Evolutionary conservation across 176 grass and related monocot species (phyloP).

Genomic region (Saccharum spontaneum): DNA sequence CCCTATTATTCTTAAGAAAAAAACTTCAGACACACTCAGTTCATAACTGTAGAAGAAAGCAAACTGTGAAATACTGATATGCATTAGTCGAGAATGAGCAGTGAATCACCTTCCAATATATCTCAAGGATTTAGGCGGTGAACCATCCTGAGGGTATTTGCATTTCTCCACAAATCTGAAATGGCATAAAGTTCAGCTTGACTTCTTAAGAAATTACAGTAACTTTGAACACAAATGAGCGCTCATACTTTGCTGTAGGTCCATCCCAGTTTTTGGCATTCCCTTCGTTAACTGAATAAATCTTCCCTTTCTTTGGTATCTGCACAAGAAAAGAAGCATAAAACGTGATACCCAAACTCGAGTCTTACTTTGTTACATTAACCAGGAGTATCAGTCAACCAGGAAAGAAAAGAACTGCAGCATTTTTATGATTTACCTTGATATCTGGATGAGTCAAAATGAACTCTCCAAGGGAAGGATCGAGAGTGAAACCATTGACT

Average conservation of each 20-base stretch:
- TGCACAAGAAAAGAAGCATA: slow-evolving; percentile 26
- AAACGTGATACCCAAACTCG: neutral
- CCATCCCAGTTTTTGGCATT: slow-evolving; percentile 95
- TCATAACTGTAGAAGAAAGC: neutral
- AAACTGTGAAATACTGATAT: neutral
- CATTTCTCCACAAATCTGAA: slow-evolving; percentile 89
- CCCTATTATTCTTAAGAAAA: neutral
- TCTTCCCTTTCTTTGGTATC: slow-evolving; percentile 88
- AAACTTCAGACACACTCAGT: neutral
- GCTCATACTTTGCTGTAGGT: slow-evolving; percentile 65
- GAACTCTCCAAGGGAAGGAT: slow-evolving; percentile 80
- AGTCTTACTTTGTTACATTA: neutral
- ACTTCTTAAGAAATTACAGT: neutral
- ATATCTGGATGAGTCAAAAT: slow-evolving; percentile 76
- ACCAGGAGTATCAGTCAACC: neutral
- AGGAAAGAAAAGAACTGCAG: too few species aligned
- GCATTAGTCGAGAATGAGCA: neutral
- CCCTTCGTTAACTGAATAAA: slow-evolving; percentile 97
- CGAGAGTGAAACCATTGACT: slow-evolving; percentile 79
- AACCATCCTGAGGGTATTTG: slow-evolving; percentile 79
- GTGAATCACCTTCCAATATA: slow-evolving; percentile 81
- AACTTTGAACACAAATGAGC: neutral
- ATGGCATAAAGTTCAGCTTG: slow-evolving; percentile 24
- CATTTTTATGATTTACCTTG: slow-evolving; percentile 43
- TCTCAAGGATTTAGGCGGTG: slow-evolving; percentile 90